Conservation (phyloP, 2,329 filamentous ascomycete species). For the Dothistroma septosporum region DNA sequence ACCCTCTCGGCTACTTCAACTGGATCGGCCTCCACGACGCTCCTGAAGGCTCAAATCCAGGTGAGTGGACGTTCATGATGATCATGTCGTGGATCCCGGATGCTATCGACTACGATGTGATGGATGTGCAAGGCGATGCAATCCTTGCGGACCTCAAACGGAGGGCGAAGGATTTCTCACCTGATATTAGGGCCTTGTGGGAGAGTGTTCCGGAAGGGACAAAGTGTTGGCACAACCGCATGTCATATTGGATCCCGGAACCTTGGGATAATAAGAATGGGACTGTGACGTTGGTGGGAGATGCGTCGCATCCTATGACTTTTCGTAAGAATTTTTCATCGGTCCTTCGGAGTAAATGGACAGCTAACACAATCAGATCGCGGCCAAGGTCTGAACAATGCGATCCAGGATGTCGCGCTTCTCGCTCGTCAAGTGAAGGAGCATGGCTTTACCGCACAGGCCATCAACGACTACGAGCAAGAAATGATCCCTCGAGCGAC, state of each 20-base stretch:
- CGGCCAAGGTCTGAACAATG: constrained; percentile 47
- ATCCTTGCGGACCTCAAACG: constrained; percentile 17
- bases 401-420: constrained; percentile 37
- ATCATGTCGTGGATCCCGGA: constrained; percentile 18
- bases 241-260: constrained; percentile 24
- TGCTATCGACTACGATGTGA: constrained; percentile 1
- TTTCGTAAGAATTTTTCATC: constrained; percentile 11
- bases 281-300: constrained; percentile 34
- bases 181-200: constrained; percentile 13
- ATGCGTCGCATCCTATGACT: constrained; percentile 44
- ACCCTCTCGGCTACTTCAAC: constrained; percentile 19
- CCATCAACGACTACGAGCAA: constrained; percentile 13
- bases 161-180: constrained; percentile 13
- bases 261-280: constrained; percentile 28
- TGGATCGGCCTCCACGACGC: constrained; percentile 22
- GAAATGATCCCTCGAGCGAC: constrained; percentile 19
- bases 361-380: constrained; percentile 32
- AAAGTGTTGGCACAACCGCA: constrained; percentile 19
- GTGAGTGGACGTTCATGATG: constrained; percentile 22
- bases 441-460: constrained; percentile 9
- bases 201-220: constrained; percentile 17
- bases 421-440: constrained; percentile 15
- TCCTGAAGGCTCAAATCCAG: constrained; percentile 7
- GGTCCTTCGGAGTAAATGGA: neutral
- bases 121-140: constrained; percentile 1